Percentiles rank a stretch among this genome's conserved stretches.
These are phyloP conservation scores for Blastobotrys persicus DNA, from an alignment of 1,139 yeast species.

Conservation along the genomic window DNA sequence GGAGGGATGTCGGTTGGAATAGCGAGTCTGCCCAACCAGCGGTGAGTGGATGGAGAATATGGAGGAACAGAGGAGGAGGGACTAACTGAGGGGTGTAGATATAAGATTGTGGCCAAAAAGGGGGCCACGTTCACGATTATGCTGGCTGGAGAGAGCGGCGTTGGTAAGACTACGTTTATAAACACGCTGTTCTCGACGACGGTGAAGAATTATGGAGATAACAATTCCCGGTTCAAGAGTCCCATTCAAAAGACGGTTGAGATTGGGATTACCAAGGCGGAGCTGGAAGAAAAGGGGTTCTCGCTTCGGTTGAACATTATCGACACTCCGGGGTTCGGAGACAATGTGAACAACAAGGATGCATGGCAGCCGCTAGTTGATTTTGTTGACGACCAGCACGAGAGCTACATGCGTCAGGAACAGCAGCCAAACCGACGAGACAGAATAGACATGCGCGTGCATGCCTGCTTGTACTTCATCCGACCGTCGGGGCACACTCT, in stretches of 20 bases:
- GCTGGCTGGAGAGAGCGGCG: conserved; percentile 96
- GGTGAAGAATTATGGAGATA: conserved; percentile 62
- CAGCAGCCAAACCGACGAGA: conserved; percentile 80
- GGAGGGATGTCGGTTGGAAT: conserved; percentile 57
- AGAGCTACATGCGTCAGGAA: conserved; percentile 90
- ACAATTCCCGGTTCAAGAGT: conserved; percentile 62
- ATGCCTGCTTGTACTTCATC: conserved; percentile 91
- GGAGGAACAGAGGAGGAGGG: conserved; percentile 8
- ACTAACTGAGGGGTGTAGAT: conserved; percentile 42
- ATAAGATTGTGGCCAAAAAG: conserved; percentile 81
- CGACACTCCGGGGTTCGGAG: conserved; percentile 98
- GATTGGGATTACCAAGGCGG: conserved; percentile 85
- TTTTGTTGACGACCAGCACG: conserved; percentile 96
- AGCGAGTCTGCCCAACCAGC: conserved; percentile 88
- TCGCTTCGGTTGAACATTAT: conserved; percentile 79
- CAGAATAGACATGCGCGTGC: conserved; percentile 75
- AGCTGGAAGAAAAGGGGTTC: conserved; percentile 89
- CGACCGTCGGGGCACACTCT: conserved; percentile 95
- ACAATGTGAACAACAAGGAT: conserved; percentile 87
- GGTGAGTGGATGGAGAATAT: conserved; percentile 45
- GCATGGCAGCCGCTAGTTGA: conserved; percentile 94
- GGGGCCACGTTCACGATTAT: conserved; percentile 90
- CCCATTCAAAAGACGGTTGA: conserved; percentile 87
- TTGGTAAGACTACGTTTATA: conserved; percentile 85
- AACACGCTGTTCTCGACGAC: conserved; percentile 73